Evolutionary conservation across 2,329 filamentous ascomycete genomes (phyloP).

Genomic region (Zasmidium angulare): DNA sequence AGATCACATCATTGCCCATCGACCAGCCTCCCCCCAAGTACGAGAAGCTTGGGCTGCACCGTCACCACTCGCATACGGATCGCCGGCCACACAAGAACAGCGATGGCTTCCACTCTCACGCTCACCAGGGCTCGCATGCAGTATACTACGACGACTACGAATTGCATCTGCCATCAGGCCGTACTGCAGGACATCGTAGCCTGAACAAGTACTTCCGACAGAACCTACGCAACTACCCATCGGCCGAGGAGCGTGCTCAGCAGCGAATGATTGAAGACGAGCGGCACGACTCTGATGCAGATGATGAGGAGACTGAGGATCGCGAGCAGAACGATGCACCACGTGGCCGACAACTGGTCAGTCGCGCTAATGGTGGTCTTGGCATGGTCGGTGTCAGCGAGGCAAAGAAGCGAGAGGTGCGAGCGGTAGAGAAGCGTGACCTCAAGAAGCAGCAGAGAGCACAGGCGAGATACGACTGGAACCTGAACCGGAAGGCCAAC

Average conservation of each 20-base stretch:
- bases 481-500: slow-evolving; percentile 72
- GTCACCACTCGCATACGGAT: slow-evolving; percentile 70
- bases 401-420: slow-evolving; percentile 69
- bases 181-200: slow-evolving; percentile 85
- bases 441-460: slow-evolving; percentile 60
- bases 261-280: slow-evolving; percentile 60
- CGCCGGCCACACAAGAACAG: slow-evolving; percentile 70
- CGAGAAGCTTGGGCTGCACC: slow-evolving; percentile 69
- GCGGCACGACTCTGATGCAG: slow-evolving; percentile 47
- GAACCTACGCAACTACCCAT: slow-evolving; percentile 83
- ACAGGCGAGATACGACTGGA: slow-evolving; percentile 60
- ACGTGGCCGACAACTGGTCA: slow-evolving; percentile 49
- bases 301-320: slow-evolving; percentile 28
- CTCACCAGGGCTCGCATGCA: slow-evolving; percentile 69
- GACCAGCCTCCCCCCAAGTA: slow-evolving; percentile 70
- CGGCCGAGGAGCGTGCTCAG: slow-evolving; percentile 71
- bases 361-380: slow-evolving; percentile 68
- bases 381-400: slow-evolving; percentile 78
- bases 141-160: slow-evolving; percentile 93
- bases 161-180: slow-evolving; percentile 86
- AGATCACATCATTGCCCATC: slow-evolving; percentile 75
- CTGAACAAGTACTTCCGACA: slow-evolving; percentile 87
- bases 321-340: slow-evolving; percentile 26
- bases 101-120: slow-evolving; percentile 80
- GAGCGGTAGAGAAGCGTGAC: slow-evolving; percentile 66